Evolutionary conservation across 768 basidiomycete species (phyloP), one percentile per base, ranked within the genome.

Genomic region (Rhodotorula toruloides): DNA sequence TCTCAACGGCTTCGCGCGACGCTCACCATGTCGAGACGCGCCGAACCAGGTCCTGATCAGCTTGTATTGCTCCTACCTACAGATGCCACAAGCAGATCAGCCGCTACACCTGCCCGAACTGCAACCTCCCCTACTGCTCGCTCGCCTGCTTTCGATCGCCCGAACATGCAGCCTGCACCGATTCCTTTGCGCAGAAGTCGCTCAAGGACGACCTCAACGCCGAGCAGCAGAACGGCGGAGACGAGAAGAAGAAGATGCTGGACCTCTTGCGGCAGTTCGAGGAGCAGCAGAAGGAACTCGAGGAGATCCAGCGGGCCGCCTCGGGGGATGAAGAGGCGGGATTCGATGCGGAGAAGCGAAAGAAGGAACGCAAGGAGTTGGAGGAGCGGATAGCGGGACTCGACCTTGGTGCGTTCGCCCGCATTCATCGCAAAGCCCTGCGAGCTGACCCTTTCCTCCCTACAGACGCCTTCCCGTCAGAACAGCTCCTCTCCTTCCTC

Each of bases 81-180:
- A 74, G 73, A 31, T 74, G 73, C 66, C 17, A 58, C 16, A 46
- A 43, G 11, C 68, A 72, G 42, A 49, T 69, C 50, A 60, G 58
- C 22, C 54, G 63, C 13, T 74, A 74, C 58, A 72, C 71, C 47
- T 74, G 73, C 54, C 73, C 73, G n/a, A 36, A 25, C 2, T 74
- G 73, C 67, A 74, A 74, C 69, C 61, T 74, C 14, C 71, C 63
- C 25, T 74, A 74, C 67, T 74, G 73, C 61, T 68, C 71, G 12
- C 63, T 74, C 31, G 56, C 66, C 2, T 74, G 73, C 55, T 74
- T 71, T 62, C 54, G 56, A 8, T 36, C 67, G 1, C 46, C 54
- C 29, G 50, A 63, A 22, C 73, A 74, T 42, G 40, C 19, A 3
- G 47, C 34, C 13, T 74, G 73, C 56, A 55, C 63, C 10, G 71